A percentile compares a stretch with the other conserved stretches of the same genome.
Conservation (phyloP, 768 basidiomycete genomes). For the Filobasidium floriforme region DNA sequence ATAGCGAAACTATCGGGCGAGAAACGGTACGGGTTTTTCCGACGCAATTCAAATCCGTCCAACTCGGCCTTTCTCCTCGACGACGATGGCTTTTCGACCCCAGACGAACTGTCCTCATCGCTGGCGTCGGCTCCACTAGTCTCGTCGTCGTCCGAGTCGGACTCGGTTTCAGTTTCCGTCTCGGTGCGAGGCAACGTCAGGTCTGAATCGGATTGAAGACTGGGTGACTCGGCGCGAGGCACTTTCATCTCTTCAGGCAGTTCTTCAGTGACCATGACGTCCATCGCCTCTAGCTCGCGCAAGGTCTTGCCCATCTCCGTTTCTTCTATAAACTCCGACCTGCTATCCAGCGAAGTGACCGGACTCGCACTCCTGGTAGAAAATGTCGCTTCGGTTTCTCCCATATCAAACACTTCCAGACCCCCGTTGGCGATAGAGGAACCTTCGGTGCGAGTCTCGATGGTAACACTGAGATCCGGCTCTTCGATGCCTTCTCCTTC, state of each 20-base stretch:
- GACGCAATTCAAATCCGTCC: background rate
- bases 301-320: background rate
- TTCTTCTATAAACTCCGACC: background rate
- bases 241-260: background rate
- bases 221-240: background rate
- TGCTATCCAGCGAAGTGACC: background rate
- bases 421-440: no score
- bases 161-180: background rate
- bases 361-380: background rate
- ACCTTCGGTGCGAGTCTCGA: no score
- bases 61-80: background rate
- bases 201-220: background rate
- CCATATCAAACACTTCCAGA: background rate
- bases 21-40: conserved; percentile 8
- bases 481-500: no score
- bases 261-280: background rate
- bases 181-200: background rate
- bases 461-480: no score
- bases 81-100: background rate
- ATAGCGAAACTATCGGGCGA: conserved; percentile 4
- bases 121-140: background rate
- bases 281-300: background rate
- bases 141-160: conserved; percentile 1
- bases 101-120: background rate
- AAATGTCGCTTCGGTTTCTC: background rate